Evolutionary conservation across 441 rosid genomes (phyloP), one percentile per base, ranked within the genome.

Genomic region (Eutrema salsugineum): DNA sequence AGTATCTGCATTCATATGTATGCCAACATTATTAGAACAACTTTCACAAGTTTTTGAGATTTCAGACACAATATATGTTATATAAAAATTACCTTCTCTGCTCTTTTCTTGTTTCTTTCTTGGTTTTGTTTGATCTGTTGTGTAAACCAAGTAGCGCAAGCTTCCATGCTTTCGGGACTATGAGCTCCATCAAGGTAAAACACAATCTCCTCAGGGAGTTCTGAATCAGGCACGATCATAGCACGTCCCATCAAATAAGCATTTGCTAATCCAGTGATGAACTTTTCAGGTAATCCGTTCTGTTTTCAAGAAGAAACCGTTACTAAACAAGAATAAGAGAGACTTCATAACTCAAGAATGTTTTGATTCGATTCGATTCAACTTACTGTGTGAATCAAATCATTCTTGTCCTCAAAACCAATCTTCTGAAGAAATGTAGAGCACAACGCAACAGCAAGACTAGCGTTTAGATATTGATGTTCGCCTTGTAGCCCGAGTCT

Each of bases 131-230:
- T 46, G 19, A 43, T 42, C 71, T 67, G 42, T 80, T 85, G 73
- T 53, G 99, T 90, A 83, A 91, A 94, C 97, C 97, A 94, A 9
- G 84, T 73, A 2, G 87, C 97, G 50, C 97, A 94, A 35, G 80
- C 81, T 68, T 88, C 97, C 97, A 94, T 90, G 81, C 97, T 91
- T 85, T 91, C 99, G 57, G 99, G 97, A 80, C 90, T 94, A 72
- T 91, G 97, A 67, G 97, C 99, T 70, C 97, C 99, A 81, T 91
- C 99, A 86, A 94, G 84, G 70, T 90, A 91, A 86, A 85, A 94
- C 24, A 88, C 83, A 38, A 91, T 85, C 77, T 86, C 86, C 49
- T 87, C 94, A 38, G 80, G 64, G 5, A 60, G 84, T 70, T 82
- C 90, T 77, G 57, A 43, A 79, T 91, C 97, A 32, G 81, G 83